Evolutionary conservation across 345 rosid genomes (phyloP).

Genomic region (Luvunga scandens): DNA sequence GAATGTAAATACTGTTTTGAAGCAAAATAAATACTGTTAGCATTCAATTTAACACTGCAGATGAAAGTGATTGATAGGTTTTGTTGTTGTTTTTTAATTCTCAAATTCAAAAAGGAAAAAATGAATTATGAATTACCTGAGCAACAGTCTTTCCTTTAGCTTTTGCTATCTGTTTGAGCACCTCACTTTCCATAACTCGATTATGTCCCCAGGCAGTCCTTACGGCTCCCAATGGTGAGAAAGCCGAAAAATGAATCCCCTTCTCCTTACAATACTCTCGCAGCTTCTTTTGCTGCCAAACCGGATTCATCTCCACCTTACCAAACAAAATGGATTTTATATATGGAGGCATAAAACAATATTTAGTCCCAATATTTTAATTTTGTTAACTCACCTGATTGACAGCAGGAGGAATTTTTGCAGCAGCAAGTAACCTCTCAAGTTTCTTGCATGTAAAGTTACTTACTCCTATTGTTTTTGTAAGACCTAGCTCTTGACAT

Average conservation of each 20-base stretch:
- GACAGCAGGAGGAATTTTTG: slow-evolving; percentile 34
- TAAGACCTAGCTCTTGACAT: slow-evolving; percentile 29
- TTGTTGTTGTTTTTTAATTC: too few species aligned
- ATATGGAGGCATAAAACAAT: too few species aligned
- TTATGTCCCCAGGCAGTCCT: slow-evolving; percentile 34
- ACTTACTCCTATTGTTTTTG: slow-evolving; percentile 37
- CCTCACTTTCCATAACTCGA: slow-evolving; percentile 25
- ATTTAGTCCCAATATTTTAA: too few species aligned
- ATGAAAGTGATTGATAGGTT: too few species aligned
- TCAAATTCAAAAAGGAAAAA: too few species aligned
- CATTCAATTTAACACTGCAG: too few species aligned
- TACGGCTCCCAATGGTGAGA: slow-evolving; percentile 32
- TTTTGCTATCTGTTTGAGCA: slow-evolving; percentile 30
- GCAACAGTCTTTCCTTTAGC: slow-evolving; percentile 27
- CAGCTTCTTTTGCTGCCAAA: slow-evolving; percentile 38
- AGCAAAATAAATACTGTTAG: too few species aligned
- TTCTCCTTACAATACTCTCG: slow-evolving; percentile 25
- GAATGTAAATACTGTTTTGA: too few species aligned
- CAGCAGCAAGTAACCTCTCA: slow-evolving; percentile 22
- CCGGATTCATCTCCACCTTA: slow-evolving; percentile 38
- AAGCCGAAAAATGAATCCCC: slow-evolving; percentile 30
- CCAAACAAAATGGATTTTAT: background rate
- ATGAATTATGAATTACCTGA: slow-evolving; percentile 22
- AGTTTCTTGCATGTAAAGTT: slow-evolving; percentile 40
- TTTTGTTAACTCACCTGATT: slow-evolving; percentile 25